Evolutionary conservation across 139 green algal species (phyloP), one percentile per base, ranked within the genome.

Genomic region (Chlorella vulgaris): DNA sequence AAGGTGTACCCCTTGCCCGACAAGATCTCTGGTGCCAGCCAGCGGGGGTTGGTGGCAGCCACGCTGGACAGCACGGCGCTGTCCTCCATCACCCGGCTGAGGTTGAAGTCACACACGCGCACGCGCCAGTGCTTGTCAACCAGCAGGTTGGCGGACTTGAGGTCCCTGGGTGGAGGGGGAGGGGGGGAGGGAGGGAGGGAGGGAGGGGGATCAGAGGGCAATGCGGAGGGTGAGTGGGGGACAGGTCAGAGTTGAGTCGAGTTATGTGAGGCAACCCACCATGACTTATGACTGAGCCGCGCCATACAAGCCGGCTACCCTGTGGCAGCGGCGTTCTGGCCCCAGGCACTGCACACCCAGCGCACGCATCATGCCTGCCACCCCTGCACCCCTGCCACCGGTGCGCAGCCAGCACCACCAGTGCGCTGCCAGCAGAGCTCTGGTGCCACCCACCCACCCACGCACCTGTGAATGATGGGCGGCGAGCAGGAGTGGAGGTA

Each of bases 21-120:
- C 65, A 92, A 74, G 47, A 92, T 88, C 61, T 92, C 88, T 18
- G 88, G 88, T 7, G 88, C 88, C 65, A 91, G 84, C 88, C 88
- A 92, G 39, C 86, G 77, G 3, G 88, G 88, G 74, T 90, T 91
- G 84, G 55, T 87, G 42, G 86, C 87, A 19, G 80, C 82, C 69
- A 91, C 86, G 74, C 76, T 86, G 62, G 74, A 86, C 50, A 91
- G 67, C 58, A 91, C 81, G 10, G 69, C 76, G 28, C 40, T 68
- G 70, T 89, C 80, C 78, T 92, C 88, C 86, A 93, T 86, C 29
- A 92, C 81, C n/a, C 85, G 74, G 5, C 53, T 85, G 68, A 91
- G 70, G 58, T 90, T 90, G 83, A 91, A 91, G 84, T 91, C 88
- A 62, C 84, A 87, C 33, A 91, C 87, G 6, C 88, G 74, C 82